Base-by-base conservation (phyloP, 345 rosid genomes). In the Eucalyptus polyanthemos region DNA sequence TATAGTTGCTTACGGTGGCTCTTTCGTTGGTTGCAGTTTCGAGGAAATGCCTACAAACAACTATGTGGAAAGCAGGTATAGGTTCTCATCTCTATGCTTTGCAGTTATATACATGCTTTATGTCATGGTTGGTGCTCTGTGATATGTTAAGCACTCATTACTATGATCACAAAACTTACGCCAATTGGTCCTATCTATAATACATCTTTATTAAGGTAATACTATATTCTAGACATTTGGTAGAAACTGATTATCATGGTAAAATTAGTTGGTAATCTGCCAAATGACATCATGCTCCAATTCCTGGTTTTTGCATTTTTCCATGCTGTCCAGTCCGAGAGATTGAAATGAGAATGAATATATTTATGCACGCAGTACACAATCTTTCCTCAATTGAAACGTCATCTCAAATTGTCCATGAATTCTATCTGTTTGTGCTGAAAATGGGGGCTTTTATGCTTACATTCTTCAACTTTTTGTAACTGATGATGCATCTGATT, bases 21-120 rank as follows among this genome's bases (percentile, higher is more conserved):
- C 47, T 76, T 37, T 40, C 2, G 8, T 21, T 89, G 92, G 25
- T 58, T 92, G 91, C 97, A 97, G 98, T 62, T 97, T 97, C 76
- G 99, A 97, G 92, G 99, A 97, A 93, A 97, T 97, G 99, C 96
- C 99, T 19, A 96, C 99, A 87, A 97, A 97, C 93, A 96, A 94
- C 91, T 96, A 89, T 88, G 99, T 96, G 85, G 99, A 97, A 93
- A 96, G 98, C 98, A 96, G 99, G 99, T 97, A 90, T 87, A 72
- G 89, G 86, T 88, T 87, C 85, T 83, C 37, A 25, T 89, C 83
- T 45, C 31, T 81, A 88, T n/a, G 16, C 81, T 37, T 88, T 87
- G 50, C 50, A 37, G 11, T 50, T 54, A n/a, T 37, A n/a, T 65
- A n/a, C 17, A 81, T 88, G 53, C 22, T 7, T 56, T 85, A 19